These are phyloP conservation scores for Nepenthes gracilis DNA, from an alignment of 148 eudicot genomes.

Conservation along the genomic window DNA sequence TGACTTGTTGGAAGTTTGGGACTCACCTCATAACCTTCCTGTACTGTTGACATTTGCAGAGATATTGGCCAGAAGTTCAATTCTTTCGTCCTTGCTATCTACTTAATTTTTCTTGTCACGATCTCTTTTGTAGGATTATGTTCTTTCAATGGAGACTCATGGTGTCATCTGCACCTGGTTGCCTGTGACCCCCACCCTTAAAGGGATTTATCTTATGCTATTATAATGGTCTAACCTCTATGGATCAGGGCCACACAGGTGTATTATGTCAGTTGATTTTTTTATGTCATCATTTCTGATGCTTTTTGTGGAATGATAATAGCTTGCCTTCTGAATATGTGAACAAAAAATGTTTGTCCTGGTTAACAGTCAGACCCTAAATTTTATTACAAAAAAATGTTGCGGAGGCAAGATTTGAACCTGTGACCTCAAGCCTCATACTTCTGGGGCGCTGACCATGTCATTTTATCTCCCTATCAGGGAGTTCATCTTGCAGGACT, in stretches of 20 bases:
- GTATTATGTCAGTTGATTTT: neutral
- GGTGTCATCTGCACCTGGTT: slow-evolving; percentile 6
- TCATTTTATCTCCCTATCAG: no score
- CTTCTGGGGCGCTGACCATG: no score
- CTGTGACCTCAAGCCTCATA: no score
- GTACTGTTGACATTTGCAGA: slow-evolving; percentile 92
- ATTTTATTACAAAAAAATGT: no score
- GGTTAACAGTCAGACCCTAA: no score
- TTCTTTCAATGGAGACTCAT: slow-evolving; percentile 3
- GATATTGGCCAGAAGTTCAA: slow-evolving; percentile 24
- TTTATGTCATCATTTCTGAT: no score
- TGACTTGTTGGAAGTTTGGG: slow-evolving; percentile 90
- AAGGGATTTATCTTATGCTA: neutral
- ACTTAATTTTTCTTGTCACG: slow-evolving; percentile 1
- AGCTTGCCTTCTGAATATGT: no score
- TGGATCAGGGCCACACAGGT: neutral
- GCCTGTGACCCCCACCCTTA: neutral
- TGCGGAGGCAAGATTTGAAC: no score
- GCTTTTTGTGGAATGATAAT: no score
- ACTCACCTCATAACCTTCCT: slow-evolving; percentile 95
- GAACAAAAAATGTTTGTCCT: no score
- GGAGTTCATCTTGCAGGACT: no score
- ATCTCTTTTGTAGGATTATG: slow-evolving; percentile 6
- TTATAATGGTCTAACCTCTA: neutral
- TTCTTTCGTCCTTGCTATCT: slow-evolving; percentile 13